A percentile compares a stretch with the other conserved stretches of the same genome.
Conservation (phyloP, 306 rosid species). For the Castanospermum australe region DNA sequence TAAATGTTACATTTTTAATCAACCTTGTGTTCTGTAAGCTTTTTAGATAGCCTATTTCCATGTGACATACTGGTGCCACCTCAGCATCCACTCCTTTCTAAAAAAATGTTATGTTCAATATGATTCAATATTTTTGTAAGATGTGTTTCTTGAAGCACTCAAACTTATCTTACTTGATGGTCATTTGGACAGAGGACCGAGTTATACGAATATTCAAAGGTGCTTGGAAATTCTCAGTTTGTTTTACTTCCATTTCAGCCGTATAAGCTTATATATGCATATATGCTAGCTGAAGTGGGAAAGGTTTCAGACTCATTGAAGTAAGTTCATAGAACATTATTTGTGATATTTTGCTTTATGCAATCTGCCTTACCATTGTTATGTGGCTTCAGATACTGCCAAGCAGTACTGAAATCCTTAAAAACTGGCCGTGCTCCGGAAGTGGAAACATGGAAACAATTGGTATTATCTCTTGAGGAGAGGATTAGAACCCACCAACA, state of each 20-base stretch:
- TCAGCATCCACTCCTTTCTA: neutral
- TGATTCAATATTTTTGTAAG: neutral
- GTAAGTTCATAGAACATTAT: constrained; percentile 49
- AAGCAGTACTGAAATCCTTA: constrained; percentile 70
- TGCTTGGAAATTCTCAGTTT: constrained; percentile 94
- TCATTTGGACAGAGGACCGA: constrained; percentile 82
- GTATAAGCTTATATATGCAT: constrained; percentile 84
- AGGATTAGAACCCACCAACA: constrained; percentile 86
- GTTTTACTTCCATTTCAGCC: constrained; percentile 87
- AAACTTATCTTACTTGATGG: constrained; percentile 26
- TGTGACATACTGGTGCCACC: constrained; percentile 4
- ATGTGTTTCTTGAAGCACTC: neutral
- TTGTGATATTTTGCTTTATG: constrained; percentile 18
- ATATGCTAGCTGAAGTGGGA: constrained; percentile 95
- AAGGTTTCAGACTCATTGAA: constrained; percentile 82
- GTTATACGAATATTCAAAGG: constrained; percentile 87
- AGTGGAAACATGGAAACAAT: constrained; percentile 81
- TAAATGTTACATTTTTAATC: neutral
- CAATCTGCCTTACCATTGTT: constrained; percentile 22
- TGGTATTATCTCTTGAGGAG: constrained; percentile 79
- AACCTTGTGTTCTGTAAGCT: neutral
- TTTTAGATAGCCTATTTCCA: neutral
- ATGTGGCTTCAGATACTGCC: constrained; percentile 69
- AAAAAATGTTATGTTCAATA: neutral
- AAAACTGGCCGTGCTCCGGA: constrained; percentile 86